phyloP scores from a whole-genome alignment of 345 rosid species.

The Citrus unshiu region DNA sequence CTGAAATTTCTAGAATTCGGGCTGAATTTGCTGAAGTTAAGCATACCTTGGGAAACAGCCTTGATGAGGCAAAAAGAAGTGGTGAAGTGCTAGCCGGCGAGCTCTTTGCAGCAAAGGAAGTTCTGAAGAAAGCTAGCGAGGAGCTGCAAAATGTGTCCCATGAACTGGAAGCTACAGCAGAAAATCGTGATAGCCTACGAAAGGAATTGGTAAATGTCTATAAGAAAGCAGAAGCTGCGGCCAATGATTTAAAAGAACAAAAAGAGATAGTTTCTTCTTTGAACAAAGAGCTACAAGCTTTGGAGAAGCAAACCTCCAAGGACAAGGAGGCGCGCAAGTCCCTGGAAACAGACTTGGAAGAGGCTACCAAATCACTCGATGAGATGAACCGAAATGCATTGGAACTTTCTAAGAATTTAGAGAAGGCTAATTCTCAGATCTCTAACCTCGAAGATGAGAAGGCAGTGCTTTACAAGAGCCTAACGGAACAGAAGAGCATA shows the following conservation, averaged over 20 bases:
- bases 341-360: constrained; percentile 75
- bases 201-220: constrained; percentile 57
- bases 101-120: constrained; percentile 48
- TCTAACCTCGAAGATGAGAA: constrained; percentile 77
- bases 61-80: constrained; percentile 45
- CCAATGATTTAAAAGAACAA: constrained; percentile 60
- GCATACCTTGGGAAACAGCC: constrained; percentile 33
- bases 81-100: constrained; percentile 44
- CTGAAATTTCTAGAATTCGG: constrained; percentile 48
- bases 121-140: constrained; percentile 45
- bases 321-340: constrained; percentile 64
- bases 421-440: constrained; percentile 49
- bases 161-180: constrained; percentile 45
- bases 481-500: constrained; percentile 58
- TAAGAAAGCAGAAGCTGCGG: constrained; percentile 51
- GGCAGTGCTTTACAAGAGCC: constrained; percentile 65
- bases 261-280: constrained; percentile 40
- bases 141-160: constrained; percentile 39
- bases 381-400: constrained; percentile 72
- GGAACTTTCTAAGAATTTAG: constrained; percentile 59
- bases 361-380: constrained; percentile 82
- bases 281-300: constrained; percentile 52
- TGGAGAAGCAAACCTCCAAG: constrained; percentile 63
- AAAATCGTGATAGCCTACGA: constrained; percentile 48
- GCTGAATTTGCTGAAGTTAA: constrained; percentile 51